These are phyloP conservation scores for Eucalyptus curtisii DNA, from an alignment of 345 rosid species.

Conservation along the genomic window DNA sequence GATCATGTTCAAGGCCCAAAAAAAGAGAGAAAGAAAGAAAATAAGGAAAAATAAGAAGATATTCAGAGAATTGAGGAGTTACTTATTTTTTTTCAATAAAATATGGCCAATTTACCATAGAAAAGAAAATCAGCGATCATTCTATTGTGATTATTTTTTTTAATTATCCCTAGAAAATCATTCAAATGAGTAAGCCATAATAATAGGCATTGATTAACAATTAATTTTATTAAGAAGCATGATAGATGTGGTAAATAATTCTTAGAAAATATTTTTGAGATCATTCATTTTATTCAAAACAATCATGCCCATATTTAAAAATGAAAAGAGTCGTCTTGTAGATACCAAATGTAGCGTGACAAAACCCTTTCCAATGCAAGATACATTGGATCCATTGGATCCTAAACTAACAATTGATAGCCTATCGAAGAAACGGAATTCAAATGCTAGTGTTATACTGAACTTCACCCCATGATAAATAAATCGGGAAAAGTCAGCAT, in stretches of 20 bases:
- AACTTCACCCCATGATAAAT: background rate
- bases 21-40: background rate
- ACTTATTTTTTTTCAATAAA: background rate
- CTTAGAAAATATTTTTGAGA: no score
- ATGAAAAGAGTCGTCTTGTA: background rate
- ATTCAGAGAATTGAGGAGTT: background rate
- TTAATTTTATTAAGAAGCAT: no score
- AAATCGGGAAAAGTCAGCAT: background rate
- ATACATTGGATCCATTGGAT: background rate
- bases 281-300: no score
- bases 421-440: background rate
- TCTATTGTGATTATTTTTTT: background rate
- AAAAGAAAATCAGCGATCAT: background rate
- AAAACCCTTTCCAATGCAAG: accelerated
- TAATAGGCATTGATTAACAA: accelerated
- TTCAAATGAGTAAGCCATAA: background rate
- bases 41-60: background rate
- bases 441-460: accelerated
- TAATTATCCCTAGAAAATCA: background rate
- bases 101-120: background rate
- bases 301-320: background rate
- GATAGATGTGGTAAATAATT: background rate
- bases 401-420: background rate
- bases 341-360: background rate
- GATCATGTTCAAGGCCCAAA: background rate